Evolutionary conservation across 2,329 filamentous ascomycete species (phyloP), one percentile per base, ranked within the genome.

Genomic region (Celoporthe dispersa): DNA sequence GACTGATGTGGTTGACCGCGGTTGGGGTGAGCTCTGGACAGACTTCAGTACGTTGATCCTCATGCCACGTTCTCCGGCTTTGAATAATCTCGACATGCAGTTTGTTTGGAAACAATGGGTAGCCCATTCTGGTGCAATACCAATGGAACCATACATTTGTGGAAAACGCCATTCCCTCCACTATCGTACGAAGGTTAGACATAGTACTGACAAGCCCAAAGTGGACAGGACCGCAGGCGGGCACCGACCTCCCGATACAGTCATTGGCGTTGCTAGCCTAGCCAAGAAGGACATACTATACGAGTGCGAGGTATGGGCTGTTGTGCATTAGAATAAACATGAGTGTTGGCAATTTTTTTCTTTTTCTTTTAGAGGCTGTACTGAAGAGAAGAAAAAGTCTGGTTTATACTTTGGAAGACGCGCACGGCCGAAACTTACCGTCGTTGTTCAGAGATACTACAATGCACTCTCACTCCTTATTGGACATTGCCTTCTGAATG

Each of bases 251-350:
- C 68, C 68, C 14, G 64, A 70, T 31, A 70, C 68, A 2, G 68
- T 70, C 3, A 57, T 68, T 28, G 68, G 68, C 35, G 68, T 70
- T 1, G 68, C 68, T 9, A 44, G 64, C 22, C 39, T 68, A 28
- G 68, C 68, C 16, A 70, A 64, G 25, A 59, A 37, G 8, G 68
- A 70, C 48, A 70, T 64, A 25, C 33, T 67, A 8, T 70, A 68
- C 28, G 68, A 68, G 48, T 70, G 68, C 25, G 68, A 70, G 31
- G 68, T 70, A 14, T 70, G 68, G 68, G 68, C 68, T 37, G 31
- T 70, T 7, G 60, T 70, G 37, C 51, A 62, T 16, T 65, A 65
- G 33, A 3, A 25, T 12, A 3, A 3, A 14, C 3, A 37, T 1
- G 3, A 12, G n/a, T n/a, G 19, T 22, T 39, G 16, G 35, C 22